Base-by-base conservation (phyloP, 805 yeast genomes). In the Starmerella bacillaris region DNA sequence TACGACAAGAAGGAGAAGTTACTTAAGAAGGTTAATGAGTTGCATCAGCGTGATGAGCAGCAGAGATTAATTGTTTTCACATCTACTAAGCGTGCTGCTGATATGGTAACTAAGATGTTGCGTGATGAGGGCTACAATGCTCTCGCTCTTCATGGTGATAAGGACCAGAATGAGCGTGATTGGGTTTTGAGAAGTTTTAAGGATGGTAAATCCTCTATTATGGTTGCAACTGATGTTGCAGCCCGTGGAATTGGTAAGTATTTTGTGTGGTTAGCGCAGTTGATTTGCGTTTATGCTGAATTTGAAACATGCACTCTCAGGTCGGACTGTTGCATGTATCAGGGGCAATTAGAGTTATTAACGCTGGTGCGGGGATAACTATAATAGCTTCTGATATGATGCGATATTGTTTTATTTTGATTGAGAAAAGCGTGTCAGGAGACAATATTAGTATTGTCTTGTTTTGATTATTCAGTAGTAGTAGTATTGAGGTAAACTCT, bases 181-280 rank as follows among this genome's bases (percentile, higher is more conserved):
- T 89, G 96, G 96, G 96, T 86, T 50, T 66, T 89, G 60, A 68
- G 65, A 49, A 94, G 86, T 63, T 89, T 89, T 68, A 79, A 78
- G 70, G 55, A 71, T 41, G 96, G 96, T 51, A 78, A 74, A 60
- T 74, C 92, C 37, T 94, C 94, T 46, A 76, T 89, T 54, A 83
- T 89, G 95, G 94, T 84, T 57, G 98, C 98, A 43, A 89, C 98
- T 46, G 98, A 89, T 61, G 98, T 89, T 59, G 98, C 98, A 44
- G 94, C 98, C 48, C 79, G 98, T 71, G 98, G 98, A 74, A 83
- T 89, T 66, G 46, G 46, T 42, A 42, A 42, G 46, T 42, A 42
- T 34, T 37, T 4, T 4, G 3, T 7, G 7, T 19, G 4, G 12
- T 22, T 12, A 3, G n/a, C 16, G 17, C 4, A 21, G 7, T 15